Conservation (phyloP, 2,329 filamentous ascomycete genomes). For the Alternaria sp. region DNA sequence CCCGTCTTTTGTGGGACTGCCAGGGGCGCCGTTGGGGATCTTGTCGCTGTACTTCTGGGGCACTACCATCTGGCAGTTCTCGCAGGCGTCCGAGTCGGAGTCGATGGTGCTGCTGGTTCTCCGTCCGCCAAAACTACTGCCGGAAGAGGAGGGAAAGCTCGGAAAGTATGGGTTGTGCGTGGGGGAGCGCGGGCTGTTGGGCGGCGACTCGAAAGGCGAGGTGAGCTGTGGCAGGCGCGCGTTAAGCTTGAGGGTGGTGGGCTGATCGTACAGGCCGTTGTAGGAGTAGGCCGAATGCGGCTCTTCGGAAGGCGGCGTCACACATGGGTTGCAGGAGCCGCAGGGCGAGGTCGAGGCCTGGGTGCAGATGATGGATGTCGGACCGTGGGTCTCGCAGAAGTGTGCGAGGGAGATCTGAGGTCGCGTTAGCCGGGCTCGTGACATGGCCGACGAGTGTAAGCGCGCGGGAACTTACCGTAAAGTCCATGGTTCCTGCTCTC, state of each 20-base stretch:
- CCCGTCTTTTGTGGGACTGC: conserved; percentile 57
- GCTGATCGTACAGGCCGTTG: conserved; percentile 44
- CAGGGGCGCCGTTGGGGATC: conserved; percentile 60
- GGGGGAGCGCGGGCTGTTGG: conserved; percentile 49
- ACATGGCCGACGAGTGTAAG: conserved; percentile 10
- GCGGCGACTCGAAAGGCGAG: conserved; percentile 50
- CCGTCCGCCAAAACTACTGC: conserved; percentile 38
- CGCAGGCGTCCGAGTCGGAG: conserved; percentile 61
- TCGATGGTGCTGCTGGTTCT: conserved; percentile 48
- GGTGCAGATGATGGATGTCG: conserved; percentile 67
- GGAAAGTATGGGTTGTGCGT: conserved; percentile 59
- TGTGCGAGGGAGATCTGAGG: conserved; percentile 65
- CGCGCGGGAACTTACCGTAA: conserved; percentile 45
- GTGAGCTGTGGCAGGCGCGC: conserved; percentile 40
- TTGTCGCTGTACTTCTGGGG: conserved; percentile 61
- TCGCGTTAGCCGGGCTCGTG: conserved; percentile 8
- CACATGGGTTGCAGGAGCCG: conserved; percentile 58
- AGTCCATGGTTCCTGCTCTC: conserved; percentile 46
- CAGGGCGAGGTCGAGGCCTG: conserved; percentile 63
- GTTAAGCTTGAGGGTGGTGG: conserved; percentile 40
- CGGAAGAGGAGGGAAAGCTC: conserved; percentile 39
- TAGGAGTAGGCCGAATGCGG: conserved; percentile 40
- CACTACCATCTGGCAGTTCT: conserved; percentile 63
- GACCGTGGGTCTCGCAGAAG: conserved; percentile 68
- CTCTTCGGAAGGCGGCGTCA: conserved; percentile 50